These are phyloP conservation scores for Thymus quinquecostatus DNA, from an alignment of 257 asterid genomes.

Conservation along the genomic window DNA sequence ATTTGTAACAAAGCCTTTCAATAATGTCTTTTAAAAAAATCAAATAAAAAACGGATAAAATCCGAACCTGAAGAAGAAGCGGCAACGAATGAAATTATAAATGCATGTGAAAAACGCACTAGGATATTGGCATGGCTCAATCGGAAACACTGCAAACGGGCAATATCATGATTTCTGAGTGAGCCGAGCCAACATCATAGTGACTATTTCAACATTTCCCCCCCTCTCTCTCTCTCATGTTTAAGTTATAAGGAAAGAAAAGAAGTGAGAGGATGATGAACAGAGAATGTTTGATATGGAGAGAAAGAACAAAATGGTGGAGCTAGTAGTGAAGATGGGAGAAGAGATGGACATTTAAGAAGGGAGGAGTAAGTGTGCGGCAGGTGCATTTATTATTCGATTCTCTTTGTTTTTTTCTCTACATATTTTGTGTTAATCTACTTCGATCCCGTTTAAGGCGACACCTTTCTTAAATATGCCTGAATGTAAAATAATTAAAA, in stretches of 20 bases:
- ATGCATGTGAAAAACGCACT: slow-evolving; percentile 40
- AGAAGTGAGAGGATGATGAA: background rate
- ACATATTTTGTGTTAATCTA: background rate
- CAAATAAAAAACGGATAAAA: slow-evolving; percentile 4
- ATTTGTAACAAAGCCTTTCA: background rate
- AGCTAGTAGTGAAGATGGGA: slow-evolving; percentile 15
- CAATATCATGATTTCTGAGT: slow-evolving; percentile 37
- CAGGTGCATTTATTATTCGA: slow-evolving; percentile 32
- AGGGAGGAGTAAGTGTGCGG: slow-evolving; percentile 25
- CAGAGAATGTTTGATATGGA: slow-evolving; percentile 9
- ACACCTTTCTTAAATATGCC: no score
- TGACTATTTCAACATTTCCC: slow-evolving; percentile 39
- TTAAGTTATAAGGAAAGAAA: background rate
- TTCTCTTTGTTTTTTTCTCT: background rate
- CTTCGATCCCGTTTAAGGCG: no score
- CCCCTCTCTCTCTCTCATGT: background rate
- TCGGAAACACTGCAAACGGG: slow-evolving; percentile 28
- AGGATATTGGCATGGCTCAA: slow-evolving; percentile 81
- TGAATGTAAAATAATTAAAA: no score
- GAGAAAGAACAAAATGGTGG: slow-evolving; percentile 25
- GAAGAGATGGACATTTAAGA: slow-evolving; percentile 21
- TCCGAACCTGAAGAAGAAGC: slow-evolving; percentile 7
- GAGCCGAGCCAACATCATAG: slow-evolving; percentile 61
- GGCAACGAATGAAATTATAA: background rate
- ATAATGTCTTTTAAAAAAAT: background rate